Base-by-base conservation (phyloP, 2,329 filamentous ascomycete species). In the Pseudohalonectria lignicola region DNA sequence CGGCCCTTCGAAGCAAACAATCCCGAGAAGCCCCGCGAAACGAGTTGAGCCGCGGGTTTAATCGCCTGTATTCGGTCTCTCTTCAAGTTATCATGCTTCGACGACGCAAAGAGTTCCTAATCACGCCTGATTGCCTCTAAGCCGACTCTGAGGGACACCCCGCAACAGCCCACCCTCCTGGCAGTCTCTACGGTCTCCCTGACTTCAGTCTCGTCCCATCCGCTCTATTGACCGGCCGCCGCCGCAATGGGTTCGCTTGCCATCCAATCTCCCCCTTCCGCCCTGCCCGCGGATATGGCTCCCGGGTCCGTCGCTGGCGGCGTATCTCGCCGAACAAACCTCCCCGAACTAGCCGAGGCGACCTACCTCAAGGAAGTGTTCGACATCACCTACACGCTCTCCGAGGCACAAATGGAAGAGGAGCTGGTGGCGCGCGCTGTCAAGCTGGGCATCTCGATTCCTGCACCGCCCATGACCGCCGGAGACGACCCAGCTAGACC, bases 311-410 rank as follows among this genome's bases (percentile, higher is more conserved):
- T 37, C 41, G 31, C 4, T 19, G 17, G 17, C 41, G 34, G 16
- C 44, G 23, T 7, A 26, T 12, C 23, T 26, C 23, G 23, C 23
- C 23, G 8, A 26, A 26, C 12, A 26, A n/a, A n/a, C n/a, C n/a
- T 42, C 10, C 48, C 60, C 39, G 63, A 68, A 42, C 53, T 66
- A 32, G 52, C 51, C 48, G 60, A 67, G 31, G 49, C 47, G 38
- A 55, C 55, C 21, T 69, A 65, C 42, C 45, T 55, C 36, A 46
- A 49, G 39, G 50, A 62, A 19, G 67, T 70, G 7, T 50, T 71
- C 12, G 23, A 26, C 23, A 12, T 26, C 12, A 12, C 8, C 23
- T 8, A 26, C 23, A 12, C 7, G 23, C 8, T 26, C 23, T 26
- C 23, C 7, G 23, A 26, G 23, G 7, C 12, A 7, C 23, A 8